Percentiles rank a stretch among this genome's conserved stretches.
Evolutionary conservation across 2,329 filamentous ascomycete genomes (phyloP).

Genomic region (Alternaria sp.): DNA sequence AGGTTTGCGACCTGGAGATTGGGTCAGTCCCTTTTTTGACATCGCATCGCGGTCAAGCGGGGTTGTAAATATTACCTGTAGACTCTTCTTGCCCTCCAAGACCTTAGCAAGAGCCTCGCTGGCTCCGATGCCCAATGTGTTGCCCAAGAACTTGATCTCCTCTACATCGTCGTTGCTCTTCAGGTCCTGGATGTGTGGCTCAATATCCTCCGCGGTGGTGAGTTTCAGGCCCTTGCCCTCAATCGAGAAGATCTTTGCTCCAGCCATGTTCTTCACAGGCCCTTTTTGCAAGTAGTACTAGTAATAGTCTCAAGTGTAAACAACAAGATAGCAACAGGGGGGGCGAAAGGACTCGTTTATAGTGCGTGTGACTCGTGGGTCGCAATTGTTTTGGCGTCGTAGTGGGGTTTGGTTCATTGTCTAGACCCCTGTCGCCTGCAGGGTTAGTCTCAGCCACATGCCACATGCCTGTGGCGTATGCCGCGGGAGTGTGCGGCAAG

Average conservation of each 20-base stretch:
- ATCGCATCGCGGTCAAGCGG: neutral
- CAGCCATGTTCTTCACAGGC: constrained; percentile 50
- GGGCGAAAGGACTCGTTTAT: constrained; percentile 4
- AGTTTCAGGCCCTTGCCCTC: constrained; percentile 94
- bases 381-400: constrained; percentile 36
- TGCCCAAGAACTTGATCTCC: constrained; percentile 86
- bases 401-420: constrained; percentile 40
- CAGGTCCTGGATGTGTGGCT: constrained; percentile 81
- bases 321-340: constrained; percentile 1
- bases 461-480: constrained; percentile 13
- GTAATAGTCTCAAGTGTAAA: constrained; percentile 11
- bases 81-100: constrained; percentile 81
- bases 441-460: constrained; percentile 11
- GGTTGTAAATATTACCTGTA: constrained; percentile 64
- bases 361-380: constrained; percentile 9
- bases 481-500: constrained; percentile 36
- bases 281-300: constrained; percentile 1
- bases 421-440: constrained; percentile 19
- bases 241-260: constrained; percentile 79
- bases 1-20: constrained; percentile 76
- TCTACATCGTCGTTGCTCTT: constrained; percentile 76
- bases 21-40: constrained; percentile 6
- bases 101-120: constrained; percentile 85
- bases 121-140: constrained; percentile 90
- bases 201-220: constrained; percentile 84